Percentiles rank a stretch among this genome's conserved stretches.
These are phyloP conservation scores for Kluyveromyces sp. DNA, from an alignment of 1,139 yeast species.

Conservation along the genomic window DNA sequence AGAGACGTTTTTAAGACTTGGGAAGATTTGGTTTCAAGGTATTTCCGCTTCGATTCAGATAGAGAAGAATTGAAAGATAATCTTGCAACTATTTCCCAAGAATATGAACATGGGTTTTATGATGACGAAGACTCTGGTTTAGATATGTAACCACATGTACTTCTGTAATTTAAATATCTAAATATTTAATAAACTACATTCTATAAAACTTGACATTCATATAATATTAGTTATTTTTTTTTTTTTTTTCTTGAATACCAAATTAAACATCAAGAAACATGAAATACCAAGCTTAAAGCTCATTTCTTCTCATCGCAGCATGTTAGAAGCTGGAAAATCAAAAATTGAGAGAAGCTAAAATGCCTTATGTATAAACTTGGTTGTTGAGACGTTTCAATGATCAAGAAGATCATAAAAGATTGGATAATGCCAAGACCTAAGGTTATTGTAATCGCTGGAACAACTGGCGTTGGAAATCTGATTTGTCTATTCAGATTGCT, in stretches of 20 bases:
- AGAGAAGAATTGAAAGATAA: slow-evolving; percentile 58
- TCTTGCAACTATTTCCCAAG: slow-evolving; percentile 41
- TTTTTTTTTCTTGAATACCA: neutral
- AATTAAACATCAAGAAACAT: neutral
- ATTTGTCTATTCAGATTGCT: slow-evolving; percentile 71
- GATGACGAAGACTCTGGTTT: slow-evolving; percentile 37
- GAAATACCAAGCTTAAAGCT: neutral
- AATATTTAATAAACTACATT: too few relatives aligned
- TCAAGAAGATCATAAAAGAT: neutral
- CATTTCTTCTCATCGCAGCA: neutral
- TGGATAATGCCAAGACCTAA: slow-evolving; percentile 17
- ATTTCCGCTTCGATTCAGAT: slow-evolving; percentile 47
- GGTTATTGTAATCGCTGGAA: slow-evolving; percentile 75
- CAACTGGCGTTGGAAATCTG: slow-evolving; percentile 97
- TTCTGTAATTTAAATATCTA: too few relatives aligned
- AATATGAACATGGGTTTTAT: slow-evolving; percentile 53
- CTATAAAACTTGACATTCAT: too few relatives aligned
- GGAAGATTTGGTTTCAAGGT: slow-evolving; percentile 38
- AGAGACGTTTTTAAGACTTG: slow-evolving; percentile 41
- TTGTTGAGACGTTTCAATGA: neutral
- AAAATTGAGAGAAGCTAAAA: too few relatives aligned
- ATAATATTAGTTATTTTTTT: neutral
- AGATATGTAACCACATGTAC: slow-evolving; percentile 10
- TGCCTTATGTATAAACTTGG: neutral
- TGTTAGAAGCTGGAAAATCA: too few relatives aligned